Evolutionary conservation across 768 basidiomycete genomes (phyloP), one percentile per base, ranked within the genome.

Genomic region (Rhizopogon rudus): DNA sequence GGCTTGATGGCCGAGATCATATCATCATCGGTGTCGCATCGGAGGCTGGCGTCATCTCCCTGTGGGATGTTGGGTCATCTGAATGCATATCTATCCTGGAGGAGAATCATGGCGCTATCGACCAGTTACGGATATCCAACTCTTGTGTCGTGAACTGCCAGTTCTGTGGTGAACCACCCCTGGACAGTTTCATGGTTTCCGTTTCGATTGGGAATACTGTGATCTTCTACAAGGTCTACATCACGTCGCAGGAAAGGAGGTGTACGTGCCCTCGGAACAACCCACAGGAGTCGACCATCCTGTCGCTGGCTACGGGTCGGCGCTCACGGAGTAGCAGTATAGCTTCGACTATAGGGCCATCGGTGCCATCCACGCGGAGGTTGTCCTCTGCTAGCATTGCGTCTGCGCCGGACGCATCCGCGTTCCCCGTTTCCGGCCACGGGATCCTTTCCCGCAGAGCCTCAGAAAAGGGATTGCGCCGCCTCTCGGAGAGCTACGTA

Each of bases 371-470:
- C 52, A 60, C 70, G n/a, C 75, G 80, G 44, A 74, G 81, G 53
- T 63, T 82, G 14, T 78, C 81, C 4, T 71, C 80, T 25, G 67
- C 71, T 33, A 64, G 66, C 17, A 17, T 67, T 71, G 49, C 77
- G 70, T 61, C 67, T 25, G 63, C 69, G 20, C 28, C 56, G 20
- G 82, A 85, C 52, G 65, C 75, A 0, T 71, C 80, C 5, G 73
- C 81, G 8, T 93, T 91, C 65, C 91, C 91, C 10, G 80, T 93
- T 22, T 92, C 88, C 6, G 89, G 78, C 2, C 91, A 91, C 63
- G 92, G 88, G 17, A 79, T 87, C 40, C 82, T 91, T 65, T 84
- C 88, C 25, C 79, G 89, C 44, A 77, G 89, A 49, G 77, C 78
- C 20, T 87, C 87, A 3, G 90, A 91, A 64, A 88, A 87, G 67